Evolutionary conservation across 2,329 filamentous ascomycete genomes (phyloP).

Genomic region (Fusarium abutilonis): DNA sequence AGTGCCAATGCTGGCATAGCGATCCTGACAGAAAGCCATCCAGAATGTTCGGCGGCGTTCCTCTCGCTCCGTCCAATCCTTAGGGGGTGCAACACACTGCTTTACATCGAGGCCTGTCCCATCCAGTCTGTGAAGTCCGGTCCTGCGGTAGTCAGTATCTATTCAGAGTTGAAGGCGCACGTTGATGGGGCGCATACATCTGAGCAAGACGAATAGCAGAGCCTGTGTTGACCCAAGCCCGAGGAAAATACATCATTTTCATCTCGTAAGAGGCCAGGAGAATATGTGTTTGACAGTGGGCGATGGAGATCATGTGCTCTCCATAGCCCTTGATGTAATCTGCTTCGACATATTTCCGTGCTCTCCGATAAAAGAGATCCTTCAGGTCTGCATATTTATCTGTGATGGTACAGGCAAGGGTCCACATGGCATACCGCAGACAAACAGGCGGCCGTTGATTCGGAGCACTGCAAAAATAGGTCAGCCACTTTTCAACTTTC

Average conservation of each 20-base stretch:
- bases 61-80: slow-evolving; percentile 94
- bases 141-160: slow-evolving; percentile 67
- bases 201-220: slow-evolving; percentile 81
- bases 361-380: slow-evolving; percentile 87
- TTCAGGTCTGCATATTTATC: slow-evolving; percentile 84
- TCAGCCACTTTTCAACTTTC: slow-evolving; percentile 19
- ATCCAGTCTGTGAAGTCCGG: slow-evolving; percentile 88
- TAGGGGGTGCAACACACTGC: slow-evolving; percentile 84
- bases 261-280: slow-evolving; percentile 89
- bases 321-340: slow-evolving; percentile 94
- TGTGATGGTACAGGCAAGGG: slow-evolving; percentile 83
- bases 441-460: slow-evolving; percentile 86
- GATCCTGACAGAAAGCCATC: slow-evolving; percentile 90
- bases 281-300: slow-evolving; percentile 86
- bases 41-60: slow-evolving; percentile 93
- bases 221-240: slow-evolving; percentile 93
- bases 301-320: slow-evolving; percentile 85
- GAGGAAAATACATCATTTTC: slow-evolving; percentile 96
- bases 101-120: slow-evolving; percentile 87
- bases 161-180: neutral
- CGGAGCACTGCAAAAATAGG: slow-evolving; percentile 65
- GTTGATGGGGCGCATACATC: slow-evolving; percentile 66
- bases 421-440: slow-evolving; percentile 95
- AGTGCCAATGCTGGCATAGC: slow-evolving; percentile 94
- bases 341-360: slow-evolving; percentile 87